Conservation (phyloP, 371 early-diverging fungal species). For the Encephalitozoon intestinalis region DNA sequence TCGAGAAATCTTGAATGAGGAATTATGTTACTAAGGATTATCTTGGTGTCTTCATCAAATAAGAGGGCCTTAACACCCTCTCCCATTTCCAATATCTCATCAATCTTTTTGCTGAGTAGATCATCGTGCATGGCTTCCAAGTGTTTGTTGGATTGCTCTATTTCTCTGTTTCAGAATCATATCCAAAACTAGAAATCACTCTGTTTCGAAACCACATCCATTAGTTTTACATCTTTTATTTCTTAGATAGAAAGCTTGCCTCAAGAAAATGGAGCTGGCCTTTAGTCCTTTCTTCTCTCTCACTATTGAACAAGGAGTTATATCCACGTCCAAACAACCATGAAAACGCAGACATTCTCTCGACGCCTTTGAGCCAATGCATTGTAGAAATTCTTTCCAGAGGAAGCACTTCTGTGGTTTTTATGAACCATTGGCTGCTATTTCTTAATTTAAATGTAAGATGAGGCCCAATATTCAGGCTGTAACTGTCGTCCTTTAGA, state of each 20-base stretch:
- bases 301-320: not conserved
- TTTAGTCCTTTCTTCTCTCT: not conserved
- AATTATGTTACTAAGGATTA: constrained; percentile 52
- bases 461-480: not conserved
- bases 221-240: not conserved
- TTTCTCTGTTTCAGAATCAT: not conserved
- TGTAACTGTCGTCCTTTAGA: not conserved
- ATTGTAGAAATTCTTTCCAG: not conserved
- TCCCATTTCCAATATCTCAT: constrained; percentile 11
- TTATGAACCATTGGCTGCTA: not conserved
- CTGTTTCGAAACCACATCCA: not conserved
- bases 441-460: not conserved
- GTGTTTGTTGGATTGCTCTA: not conserved
- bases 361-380: not conserved
- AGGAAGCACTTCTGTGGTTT: not conserved
- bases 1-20: constrained; percentile 52
- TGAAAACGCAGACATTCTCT: not conserved
- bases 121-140: not conserved
- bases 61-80: constrained; percentile 55
- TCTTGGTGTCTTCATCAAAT: constrained; percentile 56
- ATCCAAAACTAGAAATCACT: not conserved
- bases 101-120: not conserved
- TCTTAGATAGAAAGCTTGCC: not conserved
- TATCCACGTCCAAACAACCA: not conserved
- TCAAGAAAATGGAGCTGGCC: not conserved